Conservation (phyloP, 192 early-diverging fungal genomes). For the Dissophora globulifera region DNA sequence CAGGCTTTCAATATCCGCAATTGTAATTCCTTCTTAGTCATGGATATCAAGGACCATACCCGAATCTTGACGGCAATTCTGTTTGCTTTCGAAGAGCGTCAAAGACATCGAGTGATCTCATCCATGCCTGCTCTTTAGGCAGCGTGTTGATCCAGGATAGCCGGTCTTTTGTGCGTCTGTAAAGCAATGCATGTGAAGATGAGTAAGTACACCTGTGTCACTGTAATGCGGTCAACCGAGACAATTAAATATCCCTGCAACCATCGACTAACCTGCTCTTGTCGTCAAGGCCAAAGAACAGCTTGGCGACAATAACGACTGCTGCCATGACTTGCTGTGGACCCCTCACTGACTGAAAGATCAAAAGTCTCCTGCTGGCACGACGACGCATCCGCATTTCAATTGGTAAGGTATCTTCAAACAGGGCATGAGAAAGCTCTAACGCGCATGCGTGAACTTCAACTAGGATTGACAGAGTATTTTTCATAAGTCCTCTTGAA, state of each 20-base stretch:
- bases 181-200: too few species aligned
- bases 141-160: constrained; percentile 21
- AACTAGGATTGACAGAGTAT: constrained; percentile 4
- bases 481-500: too few species aligned
- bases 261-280: constrained; percentile 21
- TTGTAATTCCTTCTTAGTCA: too few species aligned
- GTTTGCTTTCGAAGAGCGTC: constrained; percentile 15
- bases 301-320: constrained; percentile 33
- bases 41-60: constrained; percentile 11
- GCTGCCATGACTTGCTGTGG: constrained; percentile 18
- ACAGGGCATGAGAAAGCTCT: neutral
- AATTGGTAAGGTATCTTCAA: too few species aligned
- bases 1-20: too few species aligned
- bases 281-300: constrained; percentile 35
- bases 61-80: constrained; percentile 11
- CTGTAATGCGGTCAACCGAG: too few species aligned
- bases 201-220: too few species aligned
- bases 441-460: constrained; percentile 29
- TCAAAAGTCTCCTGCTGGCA: too few species aligned
- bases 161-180: constrained; percentile 5
- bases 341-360: neutral
- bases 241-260: too few species aligned
- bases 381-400: too few species aligned
- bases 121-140: constrained; percentile 14
- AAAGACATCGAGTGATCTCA: constrained; percentile 18